Base-by-base conservation (phyloP, 108 stramenopile species). In the Fragilaria radians region DNA sequence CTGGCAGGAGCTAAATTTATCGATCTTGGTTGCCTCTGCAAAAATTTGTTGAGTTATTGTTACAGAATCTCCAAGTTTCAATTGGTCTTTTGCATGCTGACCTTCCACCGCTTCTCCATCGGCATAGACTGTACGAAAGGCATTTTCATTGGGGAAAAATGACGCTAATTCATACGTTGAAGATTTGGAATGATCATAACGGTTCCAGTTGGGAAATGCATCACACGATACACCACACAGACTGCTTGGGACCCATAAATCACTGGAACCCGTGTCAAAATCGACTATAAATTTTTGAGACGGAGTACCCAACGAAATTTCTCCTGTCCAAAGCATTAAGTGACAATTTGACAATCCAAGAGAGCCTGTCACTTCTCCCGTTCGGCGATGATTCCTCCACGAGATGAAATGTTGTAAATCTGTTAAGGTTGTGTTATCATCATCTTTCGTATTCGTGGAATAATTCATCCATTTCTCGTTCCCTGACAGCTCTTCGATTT, bases 231-330 rank as follows among this genome's bases (percentile, higher is more conserved):
- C 58, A 28, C 89, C 72, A 69, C 96, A 97, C 1, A 81, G 53
- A 21, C 56, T 69, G 17, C 85, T 79, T 5, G 98, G 90, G 1
- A 98, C 89, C 98, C 98, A 99, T 3, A 97, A 69, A 72, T 99
- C 95, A 47, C 80, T 76, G 23, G 85, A 89, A 0, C 97, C 98
- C 4, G 96, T 97, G 63, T 99, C 98, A 70, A 95, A 95, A 48
- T 95, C 84, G 57, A 98, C 94, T 2, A 75, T 53, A 62, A 97
- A 92, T 4, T 56, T 48, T 65, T 95, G 94, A 3, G 75, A 55
- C 22, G 91, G 92, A 0, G 82, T 88, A 5, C 95, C 95, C 17
- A 96, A 52, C 4, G 62, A 34, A 49, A 90, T 76, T 0, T 54
- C 34, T 1, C 79, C 79, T 3, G 61, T 72, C 67, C 68, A 83